phyloP scores from a whole-genome alignment of 257 asterid genomes.

The Ballota nigra region DNA sequence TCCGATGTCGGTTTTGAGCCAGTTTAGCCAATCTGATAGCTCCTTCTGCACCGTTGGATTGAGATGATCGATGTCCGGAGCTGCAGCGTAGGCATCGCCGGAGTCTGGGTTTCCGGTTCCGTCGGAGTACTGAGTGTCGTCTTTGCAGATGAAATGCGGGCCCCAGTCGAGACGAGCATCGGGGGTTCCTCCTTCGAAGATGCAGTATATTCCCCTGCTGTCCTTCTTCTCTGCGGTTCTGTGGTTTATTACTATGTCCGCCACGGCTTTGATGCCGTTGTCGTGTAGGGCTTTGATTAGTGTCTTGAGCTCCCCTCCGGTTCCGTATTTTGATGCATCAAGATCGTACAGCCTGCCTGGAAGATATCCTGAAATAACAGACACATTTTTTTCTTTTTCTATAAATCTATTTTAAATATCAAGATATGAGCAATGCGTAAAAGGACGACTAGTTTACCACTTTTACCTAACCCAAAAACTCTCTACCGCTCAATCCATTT shows the following conservation, averaged over 20 bases:
- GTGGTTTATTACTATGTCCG: constrained; percentile 88
- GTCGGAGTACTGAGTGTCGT: constrained; percentile 53
- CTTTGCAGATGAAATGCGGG: constrained; percentile 57
- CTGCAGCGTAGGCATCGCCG: constrained; percentile 37
- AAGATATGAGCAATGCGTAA: too few species aligned
- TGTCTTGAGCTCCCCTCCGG: constrained; percentile 37
- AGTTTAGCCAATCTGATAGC: constrained; percentile 81
- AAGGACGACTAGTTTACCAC: too few species aligned
- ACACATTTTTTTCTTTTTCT: too few species aligned
- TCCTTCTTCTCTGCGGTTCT: constrained; percentile 68
- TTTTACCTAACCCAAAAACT: too few species aligned
- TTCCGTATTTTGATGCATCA: constrained; percentile 72
- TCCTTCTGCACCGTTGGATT: constrained; percentile 60
- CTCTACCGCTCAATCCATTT: too few species aligned
- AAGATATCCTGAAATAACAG: constrained; percentile 47
- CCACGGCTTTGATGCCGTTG: constrained; percentile 61
- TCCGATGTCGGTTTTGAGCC: constrained; percentile 77
- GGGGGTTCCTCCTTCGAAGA: constrained; percentile 84
- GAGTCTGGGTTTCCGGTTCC: constrained; percentile 79
- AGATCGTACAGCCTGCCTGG: constrained; percentile 85
- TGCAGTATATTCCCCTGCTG: constrained; percentile 53
- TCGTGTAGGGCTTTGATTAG: constrained; percentile 42
- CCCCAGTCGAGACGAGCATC: constrained; percentile 93
- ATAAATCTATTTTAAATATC: too few species aligned
- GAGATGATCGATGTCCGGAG: constrained; percentile 82